These are phyloP conservation scores for Dendrobium chrysotoxum DNA, from an alignment of 106 monocot species.

Conservation along the genomic window DNA sequence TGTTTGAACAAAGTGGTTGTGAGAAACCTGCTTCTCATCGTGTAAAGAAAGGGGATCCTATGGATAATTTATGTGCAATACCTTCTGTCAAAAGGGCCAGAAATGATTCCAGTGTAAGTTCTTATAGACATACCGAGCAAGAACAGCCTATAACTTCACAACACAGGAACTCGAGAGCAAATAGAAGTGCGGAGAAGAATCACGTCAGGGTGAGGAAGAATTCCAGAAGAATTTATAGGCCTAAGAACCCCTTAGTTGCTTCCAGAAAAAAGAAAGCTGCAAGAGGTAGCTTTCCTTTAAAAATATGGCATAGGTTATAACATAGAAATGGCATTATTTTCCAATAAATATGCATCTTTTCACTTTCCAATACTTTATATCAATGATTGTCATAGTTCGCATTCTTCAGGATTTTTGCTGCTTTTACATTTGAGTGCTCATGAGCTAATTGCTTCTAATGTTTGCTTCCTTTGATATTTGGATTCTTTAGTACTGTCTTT, in stretches of 20 bases:
- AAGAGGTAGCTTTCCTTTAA: not conserved
- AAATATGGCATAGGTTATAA: not conserved
- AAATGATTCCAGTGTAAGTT: not conserved
- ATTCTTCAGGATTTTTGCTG: not conserved
- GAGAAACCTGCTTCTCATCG: conserved; percentile 22
- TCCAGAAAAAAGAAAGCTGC: not conserved
- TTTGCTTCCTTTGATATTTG: not conserved
- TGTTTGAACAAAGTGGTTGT: conserved; percentile 20
- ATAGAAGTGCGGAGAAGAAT: not conserved
- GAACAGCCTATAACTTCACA: not conserved
- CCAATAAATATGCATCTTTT: not conserved
- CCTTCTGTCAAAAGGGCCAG: not conserved
- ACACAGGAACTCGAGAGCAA: not conserved
- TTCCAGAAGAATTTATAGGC: not conserved
- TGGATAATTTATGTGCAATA: conserved; percentile 7
- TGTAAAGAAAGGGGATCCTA: conserved; percentile 6
- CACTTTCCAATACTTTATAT: not conserved
- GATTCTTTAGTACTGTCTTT: not conserved
- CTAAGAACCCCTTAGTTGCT: not conserved
- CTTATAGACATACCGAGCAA: not conserved
- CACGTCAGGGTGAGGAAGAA: not conserved
- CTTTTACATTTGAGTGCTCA: not conserved
- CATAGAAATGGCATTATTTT: not conserved
- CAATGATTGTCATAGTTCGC: not conserved
- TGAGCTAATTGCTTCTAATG: not conserved